Conservation (phyloP, 306 rosid species). For the Sesbania bispinosa region DNA sequence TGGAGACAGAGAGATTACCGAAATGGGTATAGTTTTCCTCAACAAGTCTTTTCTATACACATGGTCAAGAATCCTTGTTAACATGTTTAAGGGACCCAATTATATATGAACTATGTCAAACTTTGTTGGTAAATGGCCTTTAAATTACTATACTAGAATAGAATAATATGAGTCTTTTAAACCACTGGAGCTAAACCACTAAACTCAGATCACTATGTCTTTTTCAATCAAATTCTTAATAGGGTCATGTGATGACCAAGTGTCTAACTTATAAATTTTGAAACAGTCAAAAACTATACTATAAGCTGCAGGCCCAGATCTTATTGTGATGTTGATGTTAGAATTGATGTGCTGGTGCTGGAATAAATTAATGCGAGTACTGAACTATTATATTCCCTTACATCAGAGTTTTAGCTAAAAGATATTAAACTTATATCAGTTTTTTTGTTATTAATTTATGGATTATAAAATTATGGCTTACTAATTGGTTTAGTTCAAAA, state of each 20-base stretch:
- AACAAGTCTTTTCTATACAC: too few species aligned
- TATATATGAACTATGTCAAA: too few species aligned
- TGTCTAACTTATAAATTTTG: neutral
- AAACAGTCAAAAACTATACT: neutral
- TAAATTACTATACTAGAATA: too few species aligned
- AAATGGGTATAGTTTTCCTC: too few species aligned
- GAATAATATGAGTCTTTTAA: too few species aligned
- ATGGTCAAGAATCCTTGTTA: too few species aligned
- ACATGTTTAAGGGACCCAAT: too few species aligned
- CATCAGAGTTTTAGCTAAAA: neutral
- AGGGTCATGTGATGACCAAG: neutral
- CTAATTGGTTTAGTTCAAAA: too few species aligned
- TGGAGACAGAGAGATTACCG: too few species aligned
- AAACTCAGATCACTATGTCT: neutral
- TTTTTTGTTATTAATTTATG: neutral
- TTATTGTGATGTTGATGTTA: neutral
- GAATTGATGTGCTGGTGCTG: neutral
- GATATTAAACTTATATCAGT: neutral
- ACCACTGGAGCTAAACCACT: neutral
- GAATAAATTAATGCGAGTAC: neutral
- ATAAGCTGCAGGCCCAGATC: neutral
- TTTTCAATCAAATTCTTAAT: neutral
- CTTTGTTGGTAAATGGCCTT: too few species aligned
- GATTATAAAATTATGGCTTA: neutral
- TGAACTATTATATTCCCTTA: neutral